Conservation (phyloP, 805 yeast species). For the Hyphopichia homilentoma region DNA sequence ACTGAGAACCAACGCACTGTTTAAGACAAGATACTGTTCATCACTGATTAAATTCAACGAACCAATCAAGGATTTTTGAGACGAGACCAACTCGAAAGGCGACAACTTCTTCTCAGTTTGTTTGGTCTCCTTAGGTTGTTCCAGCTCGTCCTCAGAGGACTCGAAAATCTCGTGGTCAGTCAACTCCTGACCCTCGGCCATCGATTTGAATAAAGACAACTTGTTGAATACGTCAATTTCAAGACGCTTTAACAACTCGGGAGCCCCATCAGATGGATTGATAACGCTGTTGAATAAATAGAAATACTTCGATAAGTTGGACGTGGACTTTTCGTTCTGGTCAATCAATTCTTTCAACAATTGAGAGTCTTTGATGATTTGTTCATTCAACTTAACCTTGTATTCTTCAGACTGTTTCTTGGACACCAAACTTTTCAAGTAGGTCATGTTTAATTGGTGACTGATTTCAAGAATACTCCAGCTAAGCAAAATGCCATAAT, state of each 20-base stretch:
- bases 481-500: slow-evolving; percentile 23
- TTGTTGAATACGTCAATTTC: slow-evolving; percentile 13
- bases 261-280: slow-evolving; percentile 15
- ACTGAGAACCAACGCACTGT: slow-evolving; percentile 21
- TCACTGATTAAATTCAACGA: slow-evolving; percentile 30
- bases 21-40: slow-evolving; percentile 31
- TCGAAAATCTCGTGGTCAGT: slow-evolving; percentile 23
- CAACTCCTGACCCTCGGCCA: slow-evolving; percentile 26
- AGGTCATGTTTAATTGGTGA: slow-evolving; percentile 27
- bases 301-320: slow-evolving; percentile 12
- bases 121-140: slow-evolving; percentile 7
- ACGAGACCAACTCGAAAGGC: too few species aligned
- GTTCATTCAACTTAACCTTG: slow-evolving; percentile 9
- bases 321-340: slow-evolving; percentile 8
- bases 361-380: slow-evolving; percentile 8
- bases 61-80: slow-evolving; percentile 20
- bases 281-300: slow-evolving; percentile 21
- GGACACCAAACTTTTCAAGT: slow-evolving; percentile 15
- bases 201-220: slow-evolving; percentile 17
- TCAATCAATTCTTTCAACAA: slow-evolving; percentile 6
- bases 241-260: slow-evolving; percentile 13
- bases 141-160: slow-evolving; percentile 11
- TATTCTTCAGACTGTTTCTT: slow-evolving; percentile 8
- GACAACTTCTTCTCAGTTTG: slow-evolving; percentile 1
- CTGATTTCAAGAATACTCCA: slow-evolving; percentile 37